Evolutionary conservation across 805 yeast species (phyloP).

Genomic region (Ogataea sp.): DNA sequence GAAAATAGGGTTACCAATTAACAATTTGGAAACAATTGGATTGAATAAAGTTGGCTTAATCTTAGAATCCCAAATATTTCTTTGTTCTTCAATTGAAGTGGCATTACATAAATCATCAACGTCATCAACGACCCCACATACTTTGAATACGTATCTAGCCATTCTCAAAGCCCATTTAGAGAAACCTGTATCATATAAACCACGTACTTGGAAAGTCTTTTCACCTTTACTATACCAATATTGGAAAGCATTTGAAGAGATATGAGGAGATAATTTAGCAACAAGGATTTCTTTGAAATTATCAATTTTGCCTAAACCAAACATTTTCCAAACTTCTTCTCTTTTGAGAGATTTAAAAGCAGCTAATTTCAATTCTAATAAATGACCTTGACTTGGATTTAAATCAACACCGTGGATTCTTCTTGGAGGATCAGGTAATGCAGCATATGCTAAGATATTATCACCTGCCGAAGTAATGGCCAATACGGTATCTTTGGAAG

Average conservation of each 20-base stretch:
- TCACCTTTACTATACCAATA: slow-evolving; percentile 66
- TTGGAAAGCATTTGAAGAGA: slow-evolving; percentile 76
- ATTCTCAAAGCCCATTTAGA: slow-evolving; percentile 80
- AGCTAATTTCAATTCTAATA: slow-evolving; percentile 72
- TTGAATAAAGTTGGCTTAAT: slow-evolving; percentile 67
- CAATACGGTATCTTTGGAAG: slow-evolving; percentile 59
- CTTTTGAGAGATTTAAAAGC: slow-evolving; percentile 48
- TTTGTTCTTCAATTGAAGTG: slow-evolving; percentile 54
- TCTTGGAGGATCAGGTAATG: slow-evolving; percentile 64
- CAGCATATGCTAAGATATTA: slow-evolving; percentile 66
- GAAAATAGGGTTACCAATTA: slow-evolving; percentile 78
- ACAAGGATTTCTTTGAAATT: slow-evolving; percentile 45
- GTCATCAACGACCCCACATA: slow-evolving; percentile 43
- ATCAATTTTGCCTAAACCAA: slow-evolving; percentile 65
- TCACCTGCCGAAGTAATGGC: slow-evolving; percentile 88
- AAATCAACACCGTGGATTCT: slow-evolving; percentile 79
- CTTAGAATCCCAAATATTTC: slow-evolving; percentile 49
- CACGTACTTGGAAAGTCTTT: slow-evolving; percentile 44
- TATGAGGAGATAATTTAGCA: slow-evolving; percentile 51
- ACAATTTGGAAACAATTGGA: slow-evolving; percentile 55
- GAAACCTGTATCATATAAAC: slow-evolving; percentile 75
- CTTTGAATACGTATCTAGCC: slow-evolving; percentile 50
- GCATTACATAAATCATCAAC: slow-evolving; percentile 51
- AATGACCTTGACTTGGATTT: slow-evolving; percentile 77
- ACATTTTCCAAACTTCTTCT: slow-evolving; percentile 63